Evolutionary conservation across 331 rosid species (phyloP), one percentile per base, ranked within the genome.

Genomic region (Malus hybrid): DNA sequence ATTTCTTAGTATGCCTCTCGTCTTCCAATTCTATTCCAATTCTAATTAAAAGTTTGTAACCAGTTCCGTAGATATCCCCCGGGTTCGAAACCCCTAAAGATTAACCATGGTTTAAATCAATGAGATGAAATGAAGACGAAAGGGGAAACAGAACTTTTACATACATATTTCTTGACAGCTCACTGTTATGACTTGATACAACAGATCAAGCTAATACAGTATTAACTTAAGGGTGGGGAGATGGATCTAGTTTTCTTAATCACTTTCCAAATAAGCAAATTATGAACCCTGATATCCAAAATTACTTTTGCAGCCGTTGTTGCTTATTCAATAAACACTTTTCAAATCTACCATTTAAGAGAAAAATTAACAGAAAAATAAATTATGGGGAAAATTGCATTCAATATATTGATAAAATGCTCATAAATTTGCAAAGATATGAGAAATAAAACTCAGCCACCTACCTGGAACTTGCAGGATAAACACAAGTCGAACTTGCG

Each of bases 391-490:
- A 28, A 39, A 28, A 63, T 12, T 63, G 67, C 42, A 29, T 63
- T 63, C 6, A 4, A 29, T 14, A 29, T 18, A 7, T 27, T 27
- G 36, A 63, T 2, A 18, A 65, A 33, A 33, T 32, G 24, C 28
- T 6, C 16, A 2, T 2, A 19, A 19, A 65, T 12, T 11, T 29
- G n/a, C 36, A 29, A 14, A n/a, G 20, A 46, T 28, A 44, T 44
- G 11, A 73, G 44, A 61, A 50, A 14, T 39, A 60, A 31, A 7
- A 56, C 3, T 4, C 60, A 20, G 60, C 68, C 59, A 11, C 69
- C 78, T 88, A 90, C 96, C 95, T 73, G 64, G 96, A 12, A 78
- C 91, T 86, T 68, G 97, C 69, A 59, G 96, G 96, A 66, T 65
- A 95, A 67, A 83, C 90, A 89, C 97, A 95, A 28, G 79, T 16